These are phyloP conservation scores for Pestalotiopsis sp. DNA, from an alignment of 2,329 filamentous ascomycete genomes.

Conservation along the genomic window DNA sequence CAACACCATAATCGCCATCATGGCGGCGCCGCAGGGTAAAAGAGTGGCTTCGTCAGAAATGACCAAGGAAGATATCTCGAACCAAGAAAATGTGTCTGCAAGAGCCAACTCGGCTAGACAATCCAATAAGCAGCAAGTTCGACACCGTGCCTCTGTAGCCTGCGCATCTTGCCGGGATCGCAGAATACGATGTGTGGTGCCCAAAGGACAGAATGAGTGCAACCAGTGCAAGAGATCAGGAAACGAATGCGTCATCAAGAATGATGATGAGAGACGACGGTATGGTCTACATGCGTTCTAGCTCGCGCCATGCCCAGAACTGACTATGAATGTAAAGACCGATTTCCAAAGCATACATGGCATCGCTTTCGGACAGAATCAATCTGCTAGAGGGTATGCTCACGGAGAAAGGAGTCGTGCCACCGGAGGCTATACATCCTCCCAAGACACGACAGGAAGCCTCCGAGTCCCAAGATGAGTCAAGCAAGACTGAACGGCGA, in stretches of 20 bases:
- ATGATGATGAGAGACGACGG: conserved; percentile 57
- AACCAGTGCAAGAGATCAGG: conserved; percentile 52
- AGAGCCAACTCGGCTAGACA: conserved; percentile 26
- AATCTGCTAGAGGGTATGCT: conserved; percentile 52
- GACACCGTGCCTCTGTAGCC: conserved; percentile 53
- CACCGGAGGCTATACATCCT: conserved; percentile 52
- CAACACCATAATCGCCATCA: background rate
- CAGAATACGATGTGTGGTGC: conserved; percentile 52
- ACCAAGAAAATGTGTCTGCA: conserved; percentile 36
- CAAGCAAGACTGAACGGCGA: background rate
- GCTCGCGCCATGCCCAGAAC: background rate
- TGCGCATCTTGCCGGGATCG: conserved; percentile 53
- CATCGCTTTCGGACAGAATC: conserved; percentile 55
- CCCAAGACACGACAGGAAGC: conserved; percentile 48
- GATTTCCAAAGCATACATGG: conserved; percentile 59
- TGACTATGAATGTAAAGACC: conserved; percentile 37
- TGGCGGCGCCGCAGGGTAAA: conserved; percentile 15
- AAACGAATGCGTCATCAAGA: conserved; percentile 54
- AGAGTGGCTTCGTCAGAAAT: conserved; percentile 17
- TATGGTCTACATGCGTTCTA: conserved; percentile 26
- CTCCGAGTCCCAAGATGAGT: background rate
- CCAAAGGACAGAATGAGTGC: conserved; percentile 49
- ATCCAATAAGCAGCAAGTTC: conserved; percentile 36
- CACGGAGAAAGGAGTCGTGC: conserved; percentile 46
- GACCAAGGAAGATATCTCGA: conserved; percentile 22